Percentiles rank a stretch among this genome's conserved stretches.
These are phyloP conservation scores for Graphiopsis chlorocephala DNA, from an alignment of 2,329 filamentous ascomycete genomes.

Conservation along the genomic window DNA sequence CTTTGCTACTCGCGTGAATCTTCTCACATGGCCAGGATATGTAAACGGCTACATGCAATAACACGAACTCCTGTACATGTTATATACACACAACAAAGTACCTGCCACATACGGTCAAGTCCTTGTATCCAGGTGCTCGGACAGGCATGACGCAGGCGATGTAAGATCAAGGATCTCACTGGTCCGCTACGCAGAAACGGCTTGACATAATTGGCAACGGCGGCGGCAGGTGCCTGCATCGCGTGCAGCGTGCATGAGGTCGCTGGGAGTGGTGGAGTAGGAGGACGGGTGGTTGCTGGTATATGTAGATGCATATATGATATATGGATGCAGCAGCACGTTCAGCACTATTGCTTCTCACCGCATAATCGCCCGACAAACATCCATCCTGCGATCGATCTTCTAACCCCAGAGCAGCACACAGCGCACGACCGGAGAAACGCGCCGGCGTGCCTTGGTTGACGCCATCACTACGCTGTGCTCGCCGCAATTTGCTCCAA, in stretches of 20 bases:
- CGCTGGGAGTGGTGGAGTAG: not conserved
- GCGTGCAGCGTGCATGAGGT: slow-evolving; percentile 1
- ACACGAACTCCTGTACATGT: not conserved
- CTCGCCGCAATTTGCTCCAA: slow-evolving; percentile 4
- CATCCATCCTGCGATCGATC: not conserved
- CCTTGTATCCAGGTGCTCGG: not conserved
- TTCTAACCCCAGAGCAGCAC: not conserved
- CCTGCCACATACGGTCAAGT: not conserved
- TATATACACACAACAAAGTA: not conserved
- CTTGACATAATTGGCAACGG: not conserved
- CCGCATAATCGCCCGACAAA: not conserved
- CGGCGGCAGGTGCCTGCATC: not conserved
- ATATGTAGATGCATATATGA: not conserved
- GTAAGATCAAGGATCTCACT: slow-evolving; percentile 4
- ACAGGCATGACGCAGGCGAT: not conserved
- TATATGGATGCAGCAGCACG: not conserved
- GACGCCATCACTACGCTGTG: slow-evolving; percentile 3
- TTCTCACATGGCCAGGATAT: not conserved
- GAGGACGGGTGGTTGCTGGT: not conserved
- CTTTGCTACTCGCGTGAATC: not conserved
- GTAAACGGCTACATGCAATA: not conserved
- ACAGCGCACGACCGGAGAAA: not conserved
- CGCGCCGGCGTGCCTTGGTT: not conserved
- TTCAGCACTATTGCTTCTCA: not conserved
- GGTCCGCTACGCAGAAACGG: not conserved